These are phyloP conservation scores for Kernera saxatilis DNA, from an alignment of 345 rosid genomes.

Conservation along the genomic window DNA sequence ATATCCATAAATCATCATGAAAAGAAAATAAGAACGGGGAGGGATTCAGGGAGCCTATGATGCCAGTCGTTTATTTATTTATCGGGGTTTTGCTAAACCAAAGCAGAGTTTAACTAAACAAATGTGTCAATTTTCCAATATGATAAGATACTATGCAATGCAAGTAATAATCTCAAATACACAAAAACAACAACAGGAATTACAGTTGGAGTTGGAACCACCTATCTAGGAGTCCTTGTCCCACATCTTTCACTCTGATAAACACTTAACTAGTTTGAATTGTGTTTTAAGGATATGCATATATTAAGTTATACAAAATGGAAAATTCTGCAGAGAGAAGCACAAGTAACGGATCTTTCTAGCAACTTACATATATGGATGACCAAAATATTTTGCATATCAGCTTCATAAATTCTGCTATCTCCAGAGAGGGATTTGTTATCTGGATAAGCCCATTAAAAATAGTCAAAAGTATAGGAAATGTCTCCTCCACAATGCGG, in stretches of 20 bases:
- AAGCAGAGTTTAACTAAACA: neutral
- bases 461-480: slow-evolving; percentile 70
- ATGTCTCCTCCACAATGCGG: slow-evolving; percentile 81
- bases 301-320: neutral
- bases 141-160: neutral
- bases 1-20: neutral
- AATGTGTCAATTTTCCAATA: neutral
- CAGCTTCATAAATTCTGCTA: slow-evolving; percentile 91
- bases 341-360: slow-evolving; percentile 1
- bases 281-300: neutral
- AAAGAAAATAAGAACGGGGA: neutral
- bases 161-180: neutral
- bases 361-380: slow-evolving; percentile 77
- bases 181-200: neutral
- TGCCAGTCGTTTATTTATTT: neutral
- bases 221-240: neutral
- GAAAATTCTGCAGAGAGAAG: neutral
- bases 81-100: neutral
- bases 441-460: slow-evolving; percentile 83
- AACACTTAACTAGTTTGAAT: neutral
- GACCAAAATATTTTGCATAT: slow-evolving; percentile 99
- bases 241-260: neutral
- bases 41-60: neutral
- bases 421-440: slow-evolving; percentile 68
- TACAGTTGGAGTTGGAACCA: neutral